Percentiles rank a stretch among this genome's conserved stretches.
These are phyloP conservation scores for Linum trigynum DNA, from an alignment of 345 rosid genomes.

Conservation along the genomic window DNA sequence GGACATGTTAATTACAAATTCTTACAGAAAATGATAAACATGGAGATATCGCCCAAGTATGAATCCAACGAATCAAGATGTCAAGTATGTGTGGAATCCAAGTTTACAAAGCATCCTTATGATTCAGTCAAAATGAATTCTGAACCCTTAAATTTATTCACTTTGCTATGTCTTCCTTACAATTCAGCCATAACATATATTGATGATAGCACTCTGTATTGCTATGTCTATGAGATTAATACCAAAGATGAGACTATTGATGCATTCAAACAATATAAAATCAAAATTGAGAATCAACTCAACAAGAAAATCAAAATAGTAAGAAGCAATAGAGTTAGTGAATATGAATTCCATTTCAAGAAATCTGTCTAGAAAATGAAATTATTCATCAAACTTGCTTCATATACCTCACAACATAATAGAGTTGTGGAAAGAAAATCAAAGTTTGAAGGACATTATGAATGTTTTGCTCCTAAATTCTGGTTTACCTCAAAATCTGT, in stretches of 20 bases:
- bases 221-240: background rate
- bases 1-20: no score
- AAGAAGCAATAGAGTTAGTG: background rate
- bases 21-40: no score
- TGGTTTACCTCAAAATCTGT: no score
- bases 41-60: no score
- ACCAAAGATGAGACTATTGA: background rate
- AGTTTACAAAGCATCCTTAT: background rate
- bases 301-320: background rate
- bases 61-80: no score
- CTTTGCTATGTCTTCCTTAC: background rate
- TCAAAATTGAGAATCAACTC: background rate
- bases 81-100: no score
- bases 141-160: background rate
- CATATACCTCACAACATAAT: no score
- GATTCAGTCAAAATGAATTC: background rate
- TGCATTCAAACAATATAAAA: background rate
- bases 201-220: background rate
- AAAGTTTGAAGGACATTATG: no score
- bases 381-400: background rate
- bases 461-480: no score
- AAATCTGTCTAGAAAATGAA: background rate
- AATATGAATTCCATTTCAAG: background rate
- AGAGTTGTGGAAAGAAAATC: no score
- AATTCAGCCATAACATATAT: background rate